Base-by-base conservation (phyloP, 306 rosid species). In the Quercus bicolor region DNA sequence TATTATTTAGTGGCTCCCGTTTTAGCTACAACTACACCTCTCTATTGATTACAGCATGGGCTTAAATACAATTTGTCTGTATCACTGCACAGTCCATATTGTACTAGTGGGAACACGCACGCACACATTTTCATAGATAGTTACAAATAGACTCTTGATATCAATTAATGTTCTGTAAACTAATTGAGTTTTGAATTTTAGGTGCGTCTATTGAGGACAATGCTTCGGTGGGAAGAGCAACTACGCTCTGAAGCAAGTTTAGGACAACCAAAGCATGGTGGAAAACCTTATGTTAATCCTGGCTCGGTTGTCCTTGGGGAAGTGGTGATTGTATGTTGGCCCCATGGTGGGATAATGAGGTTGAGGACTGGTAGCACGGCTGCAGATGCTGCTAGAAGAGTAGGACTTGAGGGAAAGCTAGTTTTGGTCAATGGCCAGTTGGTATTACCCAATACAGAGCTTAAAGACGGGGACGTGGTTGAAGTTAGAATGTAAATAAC, bases 221-320 rank as follows among this genome's bases (percentile, higher is more conserved):
- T 94, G 98, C 89, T 94, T 70, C 87, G 87, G 75, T 91, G 97
- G 98, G 98, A 92, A 84, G 97, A 92, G 84, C 92, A 92, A 68
- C 83, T 94, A 84, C 92, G 91, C 51, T 82, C 90, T 9, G 97
- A 92, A 82, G 97, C 94, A 74, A 79, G 91, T 82, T 55, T 84
- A 54, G 82, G 77, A 72, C 85, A 87, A 75, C 60, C 77, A 72
- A 87, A 54, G 61, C 81, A 77, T 26, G 70, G 76, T 23, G 75
- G 66, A 21, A 83, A 78, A 73, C 80, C 73, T 75, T 51, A 75
- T 23, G 74, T 68, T 69, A 29, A 60, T 75, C 77, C 51, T 19
- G 85, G 86, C 62, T 80, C 93, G 55, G 83, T 80, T 18, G 74
- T 77, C 56, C 91, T 87, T 33, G 89, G 93, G 81, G 98, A 94